Conservation (phyloP, 2,329 filamentous ascomycete genomes). For the Diaporthe sp. region DNA sequence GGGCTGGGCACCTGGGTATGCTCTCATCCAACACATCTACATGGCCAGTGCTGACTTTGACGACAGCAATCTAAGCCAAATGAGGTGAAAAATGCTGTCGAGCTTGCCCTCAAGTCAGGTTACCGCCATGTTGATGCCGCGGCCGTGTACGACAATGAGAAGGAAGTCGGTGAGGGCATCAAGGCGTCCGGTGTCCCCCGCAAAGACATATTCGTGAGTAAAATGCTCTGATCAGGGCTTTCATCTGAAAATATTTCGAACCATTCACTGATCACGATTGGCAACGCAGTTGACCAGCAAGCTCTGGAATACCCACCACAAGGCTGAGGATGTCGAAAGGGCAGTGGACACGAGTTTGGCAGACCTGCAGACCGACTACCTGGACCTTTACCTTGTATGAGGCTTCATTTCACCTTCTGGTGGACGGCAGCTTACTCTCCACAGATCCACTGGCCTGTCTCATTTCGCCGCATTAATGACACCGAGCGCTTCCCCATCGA, state of each 20-base stretch:
- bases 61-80: constrained; percentile 56
- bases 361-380: constrained; percentile 58
- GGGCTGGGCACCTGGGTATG: constrained; percentile 39
- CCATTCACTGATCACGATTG: neutral
- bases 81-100: constrained; percentile 65
- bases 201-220: constrained; percentile 47
- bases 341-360: constrained; percentile 56
- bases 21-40: neutral
- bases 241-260: neutral
- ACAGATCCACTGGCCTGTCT: constrained; percentile 62
- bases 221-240: neutral
- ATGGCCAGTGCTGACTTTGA: constrained; percentile 5
- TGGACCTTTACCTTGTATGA: constrained; percentile 58
- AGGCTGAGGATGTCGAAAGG: constrained; percentile 55
- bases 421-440: constrained; percentile 38
- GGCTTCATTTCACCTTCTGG: constrained; percentile 22
- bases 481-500: constrained; percentile 56
- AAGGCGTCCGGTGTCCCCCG: constrained; percentile 49
- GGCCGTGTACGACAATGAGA: constrained; percentile 51
- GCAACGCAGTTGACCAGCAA: constrained; percentile 59
- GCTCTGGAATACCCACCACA: constrained; percentile 66
- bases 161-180: constrained; percentile 50
- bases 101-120: constrained; percentile 51
- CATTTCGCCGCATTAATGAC: constrained; percentile 56
- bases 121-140: constrained; percentile 57